Evolutionary conservation across 2,329 filamentous ascomycete genomes (phyloP), one percentile per base, ranked within the genome.

Genomic region (Bipolaris oryzae): DNA sequence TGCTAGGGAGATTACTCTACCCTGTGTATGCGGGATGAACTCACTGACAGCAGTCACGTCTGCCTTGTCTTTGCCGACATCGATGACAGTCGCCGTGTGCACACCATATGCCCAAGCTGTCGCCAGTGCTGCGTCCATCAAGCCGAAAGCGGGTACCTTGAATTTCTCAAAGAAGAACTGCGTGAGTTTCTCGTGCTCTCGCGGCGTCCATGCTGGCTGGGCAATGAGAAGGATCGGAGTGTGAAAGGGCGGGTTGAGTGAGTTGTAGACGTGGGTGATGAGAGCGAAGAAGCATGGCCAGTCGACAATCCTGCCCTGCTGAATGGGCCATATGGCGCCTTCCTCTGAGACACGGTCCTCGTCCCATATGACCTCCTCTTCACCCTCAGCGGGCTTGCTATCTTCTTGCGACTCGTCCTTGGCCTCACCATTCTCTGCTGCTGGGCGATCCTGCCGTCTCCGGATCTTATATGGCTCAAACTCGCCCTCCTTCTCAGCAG

Each of bases 101-200:
- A 92, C 84, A 10, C 92, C 93, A 71, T 96, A 98, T 54, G 95
- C 87, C 70, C 87, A 89, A 55, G 81, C 89, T 0, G 92, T 90
- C 23, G 95, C 93, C 44, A 96, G 79, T 3, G 91, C 93, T 66
- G 92, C 89, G 77, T 98, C 91, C 80, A 99, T 89, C 61, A 98
- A 84, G 67, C 90, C 93, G 49, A 99, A 89, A 0, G 91, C 92
- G 0, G 95, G 95, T 0, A 92, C 95, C 79, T 94, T 95, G 73
- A 96, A 96, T 78, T 95, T 96, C 78, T 99, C 95, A 71, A 99
- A 99, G 63, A 98, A 87, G 80, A 96, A 99, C 61, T 95, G 91
- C 13, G 93, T 90, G 64, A 99, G 88, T 37, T 85, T 85, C 77
- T 98, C 94, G 73, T 89, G 89, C 76, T 97, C 92, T 60, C 89